Evolutionary conservation across 495 filamentous ascomycete species (phyloP), one percentile per base, ranked within the genome.

Genomic region (Aspergillus campestris): DNA sequence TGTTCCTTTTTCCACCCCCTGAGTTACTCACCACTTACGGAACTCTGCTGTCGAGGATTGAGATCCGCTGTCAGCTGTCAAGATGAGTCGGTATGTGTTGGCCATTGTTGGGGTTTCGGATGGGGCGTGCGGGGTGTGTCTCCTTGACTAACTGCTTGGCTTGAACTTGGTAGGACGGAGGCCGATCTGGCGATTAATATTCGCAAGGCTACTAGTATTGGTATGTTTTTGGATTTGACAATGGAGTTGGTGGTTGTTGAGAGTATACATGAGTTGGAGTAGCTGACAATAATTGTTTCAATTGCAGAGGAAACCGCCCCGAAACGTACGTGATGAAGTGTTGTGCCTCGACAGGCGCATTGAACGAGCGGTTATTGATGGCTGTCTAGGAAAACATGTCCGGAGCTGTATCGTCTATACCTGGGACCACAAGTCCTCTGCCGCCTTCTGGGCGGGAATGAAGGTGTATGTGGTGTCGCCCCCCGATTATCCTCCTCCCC

Each of bases 391-490:
- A 52, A 98, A 98, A 68, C 92, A 98, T 89, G 92, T 98, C 48
- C 84, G 92, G 48, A 89, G 85, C 58, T 94, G 88, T 61, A 98
- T 98, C 62, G 90, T 98, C 35, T 97, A 98, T 63, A 97, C 92
- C 45, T 98, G 92, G 92, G 92, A 98, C 71, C 89, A 97, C 74
- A 96, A 96, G 71, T 94, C 87, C 50, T 95, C 91, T 34, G 75
- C 81, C 55, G 88, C 89, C 56, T 98, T 98, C 70, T 98, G 92
- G 92, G 81, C 86, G 38, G 89, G 88, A 60, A 94, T 98, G 83
- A 98, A 98, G 81, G 92, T 98, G 84, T 92, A 74, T 48, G 84
- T 64, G 44, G 18, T 24, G 18, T 24, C 18, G 18, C 18, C 18
- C 18, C 18, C 18, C 18, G 18, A 24, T 24, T 24, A 24, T 24